Conservation (phyloP, 208 protist species). For the Sergeia podlipaevii region DNA sequence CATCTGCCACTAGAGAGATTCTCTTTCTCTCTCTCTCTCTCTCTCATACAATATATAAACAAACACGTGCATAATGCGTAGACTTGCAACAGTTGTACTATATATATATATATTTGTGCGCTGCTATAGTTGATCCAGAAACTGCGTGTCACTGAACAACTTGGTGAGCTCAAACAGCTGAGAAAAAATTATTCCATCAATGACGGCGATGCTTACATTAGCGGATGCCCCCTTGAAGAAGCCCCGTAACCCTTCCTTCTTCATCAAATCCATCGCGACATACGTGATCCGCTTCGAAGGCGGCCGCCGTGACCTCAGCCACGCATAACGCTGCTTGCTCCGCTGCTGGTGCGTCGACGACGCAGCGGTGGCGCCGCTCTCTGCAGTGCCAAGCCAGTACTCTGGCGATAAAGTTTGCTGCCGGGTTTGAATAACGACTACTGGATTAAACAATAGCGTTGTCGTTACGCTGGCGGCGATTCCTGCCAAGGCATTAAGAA, state of each 20-base stretch:
- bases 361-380: not conserved
- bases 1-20: too few relatives aligned
- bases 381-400: slow-evolving; percentile 4
- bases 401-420: slow-evolving; percentile 58
- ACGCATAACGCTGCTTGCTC: too few relatives aligned
- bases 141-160: slow-evolving; percentile 72
- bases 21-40: too few relatives aligned
- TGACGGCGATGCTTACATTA: slow-evolving; percentile 60
- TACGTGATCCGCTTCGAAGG: slow-evolving; percentile 12
- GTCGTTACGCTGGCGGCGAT: slow-evolving; percentile 61
- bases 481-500: slow-evolving; percentile 64
- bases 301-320: slow-evolving; percentile 4
- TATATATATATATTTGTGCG: slow-evolving; percentile 2
- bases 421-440: slow-evolving; percentile 78
- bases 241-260: slow-evolving; percentile 52
- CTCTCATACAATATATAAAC: slow-evolving; percentile 3
- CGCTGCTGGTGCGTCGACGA: not conserved
- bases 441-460: slow-evolving; percentile 73
- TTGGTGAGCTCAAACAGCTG: slow-evolving; percentile 85
- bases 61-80: too few relatives aligned
- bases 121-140: slow-evolving; percentile 27
- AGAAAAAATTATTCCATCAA: slow-evolving; percentile 81
- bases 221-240: slow-evolving; percentile 83
- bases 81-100: not conserved
- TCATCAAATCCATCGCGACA: slow-evolving; percentile 45